These are phyloP conservation scores for Porphyra umbilicalis DNA, from an alignment of 31 red algal species.

Conservation along the genomic window DNA sequence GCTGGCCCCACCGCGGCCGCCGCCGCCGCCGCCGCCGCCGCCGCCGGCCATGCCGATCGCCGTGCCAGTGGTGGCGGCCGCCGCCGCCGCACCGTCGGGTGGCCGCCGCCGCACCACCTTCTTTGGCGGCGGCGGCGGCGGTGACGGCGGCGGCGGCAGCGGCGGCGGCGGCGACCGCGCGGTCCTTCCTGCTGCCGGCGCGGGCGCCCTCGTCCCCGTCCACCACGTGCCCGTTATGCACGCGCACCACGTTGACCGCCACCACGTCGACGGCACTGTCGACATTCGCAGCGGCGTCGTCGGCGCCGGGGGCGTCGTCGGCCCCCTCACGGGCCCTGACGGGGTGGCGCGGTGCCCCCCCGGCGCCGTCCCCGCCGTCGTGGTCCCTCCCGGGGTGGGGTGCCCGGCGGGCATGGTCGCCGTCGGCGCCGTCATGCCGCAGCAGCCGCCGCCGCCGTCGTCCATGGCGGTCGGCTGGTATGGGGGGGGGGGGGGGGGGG, in stretches of 20 bases:
- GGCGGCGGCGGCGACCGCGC: not conserved
- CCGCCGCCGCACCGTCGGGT: not conserved
- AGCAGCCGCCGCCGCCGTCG: not conserved
- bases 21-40: too few species aligned
- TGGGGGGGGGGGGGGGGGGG: not conserved
- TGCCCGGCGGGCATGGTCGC: not conserved
- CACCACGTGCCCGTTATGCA: too few species aligned
- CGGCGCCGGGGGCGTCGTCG: not conserved
- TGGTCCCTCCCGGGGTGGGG: not conserved
- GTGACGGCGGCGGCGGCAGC: not conserved
- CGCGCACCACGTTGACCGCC: too few species aligned
- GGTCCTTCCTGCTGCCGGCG: not conserved
- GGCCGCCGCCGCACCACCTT: not conserved
- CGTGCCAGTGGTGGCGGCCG: not conserved
- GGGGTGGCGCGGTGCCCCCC: not conserved
- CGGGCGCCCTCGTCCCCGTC: not conserved
- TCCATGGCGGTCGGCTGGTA: not conserved
- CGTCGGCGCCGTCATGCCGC: not conserved
- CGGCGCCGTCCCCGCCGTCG: not conserved
- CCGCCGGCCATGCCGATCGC: too few species aligned
- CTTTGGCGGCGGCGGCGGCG: not conserved
- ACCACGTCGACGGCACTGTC: too few species aligned
- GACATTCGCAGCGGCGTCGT: not conserved
- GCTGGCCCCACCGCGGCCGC: too few species aligned
- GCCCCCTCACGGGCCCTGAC: not conserved